A percentile compares a stretch with the other conserved stretches of the same genome.
phyloP scores from a whole-genome alignment of 2,329 filamentous ascomycete species.

The Ceratocystis cacaofunesta region DNA sequence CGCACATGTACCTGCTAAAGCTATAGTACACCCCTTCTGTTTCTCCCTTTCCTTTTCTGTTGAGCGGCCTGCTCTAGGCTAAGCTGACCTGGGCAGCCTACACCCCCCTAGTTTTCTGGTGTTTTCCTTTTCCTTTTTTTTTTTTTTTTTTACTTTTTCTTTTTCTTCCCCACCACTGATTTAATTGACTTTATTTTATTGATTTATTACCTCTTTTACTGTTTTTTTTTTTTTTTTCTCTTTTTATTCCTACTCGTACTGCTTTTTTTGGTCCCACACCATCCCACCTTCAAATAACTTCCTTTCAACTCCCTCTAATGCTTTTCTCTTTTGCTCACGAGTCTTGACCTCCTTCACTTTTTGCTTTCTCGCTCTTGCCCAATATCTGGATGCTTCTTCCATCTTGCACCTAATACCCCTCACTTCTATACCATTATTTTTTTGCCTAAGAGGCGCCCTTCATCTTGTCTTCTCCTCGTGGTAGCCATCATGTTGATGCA shows the following conservation, averaged over 20 bases:
- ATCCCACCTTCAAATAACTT: slow-evolving; percentile 12
- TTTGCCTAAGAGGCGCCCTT: slow-evolving; percentile 14
- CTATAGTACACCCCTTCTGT: slow-evolving; percentile 17
- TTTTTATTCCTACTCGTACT: slow-evolving; percentile 2
- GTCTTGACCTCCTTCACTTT: slow-evolving; percentile 4
- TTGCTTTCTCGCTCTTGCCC: slow-evolving; percentile 4
- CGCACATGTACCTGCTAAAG: slow-evolving; percentile 5
- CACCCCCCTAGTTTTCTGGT: not conserved
- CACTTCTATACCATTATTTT: not conserved
- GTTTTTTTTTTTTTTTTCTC: not conserved
- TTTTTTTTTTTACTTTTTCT: not conserved
- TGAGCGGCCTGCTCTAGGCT: slow-evolving; percentile 14
- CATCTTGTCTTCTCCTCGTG: slow-evolving; percentile 6
- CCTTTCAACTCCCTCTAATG: slow-evolving; percentile 9
- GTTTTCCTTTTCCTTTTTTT: slow-evolving; percentile 8
- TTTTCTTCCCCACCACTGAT: not conserved
- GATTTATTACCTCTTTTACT: not conserved
- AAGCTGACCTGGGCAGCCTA: not conserved
- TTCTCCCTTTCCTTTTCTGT: not conserved
- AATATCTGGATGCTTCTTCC: not conserved
- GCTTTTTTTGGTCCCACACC: slow-evolving; percentile 9
- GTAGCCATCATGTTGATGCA: slow-evolving; percentile 15
- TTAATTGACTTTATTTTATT: no score
- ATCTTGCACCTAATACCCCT: not conserved
- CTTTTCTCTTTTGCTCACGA: not conserved